Base-by-base conservation (phyloP, 306 rosid genomes). In the Trifolium pratense region DNA sequence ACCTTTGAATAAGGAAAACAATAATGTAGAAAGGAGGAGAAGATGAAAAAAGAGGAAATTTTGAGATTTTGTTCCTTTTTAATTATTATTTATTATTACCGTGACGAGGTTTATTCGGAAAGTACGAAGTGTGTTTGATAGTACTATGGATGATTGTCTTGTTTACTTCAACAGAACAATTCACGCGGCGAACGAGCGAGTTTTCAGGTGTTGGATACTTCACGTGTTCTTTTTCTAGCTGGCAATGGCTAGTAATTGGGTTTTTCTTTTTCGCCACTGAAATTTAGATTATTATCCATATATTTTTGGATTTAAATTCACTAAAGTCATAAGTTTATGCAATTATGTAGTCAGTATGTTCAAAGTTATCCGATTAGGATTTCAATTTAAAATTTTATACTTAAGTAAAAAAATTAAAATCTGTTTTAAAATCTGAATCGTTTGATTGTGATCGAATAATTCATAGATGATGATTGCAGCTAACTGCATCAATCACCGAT, bases 21-120 rank as follows among this genome's bases (percentile, higher is more conserved):
- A 62, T 23, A 62, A n/a, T 40, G 37, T 7, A 42, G 18, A 53
- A 9, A 52, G 58, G 18, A 7, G n/a, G 5, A 15, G 7, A n/a
- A 46, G 3, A 14, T 45, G 51, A 45, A 45, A 14, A 15, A 55
- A 21, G 9, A 10, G 31, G n/a, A 4, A 55, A 56, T 0, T 21
- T 21, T 21, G 68, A 59, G 75, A 68, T 12, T 53, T 13, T 58
- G 1, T 23, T 40, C 26, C 1, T 70, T 36, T 21, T 21, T 21
- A 21, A 21, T 21, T 21, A 21, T 42, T 18, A 26, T 70, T 42
- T 18, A 26, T 70, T 75, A 52, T 63, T 61, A 40, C 70, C 13
- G 59, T 48, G 17, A 0, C 0, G 18, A 51, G 77, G 78, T 45
- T 53, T 18, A 8, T 66, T 73, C 66, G 76, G 83, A 72, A 77